Evolutionary conservation across 2,329 filamentous ascomycete genomes (phyloP).

Genomic region (Tolypocladium capitatum): DNA sequence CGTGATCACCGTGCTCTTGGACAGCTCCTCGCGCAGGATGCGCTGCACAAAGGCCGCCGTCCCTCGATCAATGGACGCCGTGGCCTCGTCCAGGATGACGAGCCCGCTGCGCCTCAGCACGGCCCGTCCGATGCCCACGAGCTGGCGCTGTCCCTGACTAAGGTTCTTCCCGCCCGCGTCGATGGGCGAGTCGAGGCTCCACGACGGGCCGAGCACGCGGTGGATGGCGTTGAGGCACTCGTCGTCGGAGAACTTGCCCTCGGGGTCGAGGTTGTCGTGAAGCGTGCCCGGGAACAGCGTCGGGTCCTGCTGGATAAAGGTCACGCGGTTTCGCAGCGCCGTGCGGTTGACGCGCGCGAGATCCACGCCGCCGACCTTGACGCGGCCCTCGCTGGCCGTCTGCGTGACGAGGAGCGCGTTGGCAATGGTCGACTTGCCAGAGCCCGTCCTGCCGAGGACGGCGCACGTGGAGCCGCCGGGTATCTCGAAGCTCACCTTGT

Average conservation of each 20-base stretch:
- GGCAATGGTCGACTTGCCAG: constrained; percentile 70
- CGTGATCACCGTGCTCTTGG: constrained; percentile 46
- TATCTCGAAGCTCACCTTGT: constrained; percentile 57
- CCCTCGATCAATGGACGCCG: constrained; percentile 46
- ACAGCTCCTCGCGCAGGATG: constrained; percentile 40
- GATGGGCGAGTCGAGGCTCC: constrained; percentile 35
- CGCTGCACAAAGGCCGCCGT: constrained; percentile 46
- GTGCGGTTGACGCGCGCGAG: constrained; percentile 41
- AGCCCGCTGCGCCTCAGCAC: constrained; percentile 47
- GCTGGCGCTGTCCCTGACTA: constrained; percentile 49
- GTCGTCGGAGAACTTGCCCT: constrained; percentile 40
- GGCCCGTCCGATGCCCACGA: constrained; percentile 46
- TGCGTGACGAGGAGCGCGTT: constrained; percentile 45
- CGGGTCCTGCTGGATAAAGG: constrained; percentile 51
- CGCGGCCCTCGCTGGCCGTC: constrained; percentile 33
- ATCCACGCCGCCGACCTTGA: constrained; percentile 40
- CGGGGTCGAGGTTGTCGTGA: constrained; percentile 55
- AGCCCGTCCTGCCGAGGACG: constrained; percentile 72
- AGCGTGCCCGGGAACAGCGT: constrained; percentile 46
- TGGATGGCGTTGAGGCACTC: constrained; percentile 39
- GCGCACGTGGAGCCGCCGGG: constrained; percentile 49
- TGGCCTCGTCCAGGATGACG: constrained; percentile 52
- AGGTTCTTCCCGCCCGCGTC: constrained; percentile 49
- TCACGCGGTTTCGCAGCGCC: constrained; percentile 41
- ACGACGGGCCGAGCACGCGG: constrained; percentile 42